Conservation (phyloP, 257 asterid genomes). For the Osmanthus fragrans region DNA sequence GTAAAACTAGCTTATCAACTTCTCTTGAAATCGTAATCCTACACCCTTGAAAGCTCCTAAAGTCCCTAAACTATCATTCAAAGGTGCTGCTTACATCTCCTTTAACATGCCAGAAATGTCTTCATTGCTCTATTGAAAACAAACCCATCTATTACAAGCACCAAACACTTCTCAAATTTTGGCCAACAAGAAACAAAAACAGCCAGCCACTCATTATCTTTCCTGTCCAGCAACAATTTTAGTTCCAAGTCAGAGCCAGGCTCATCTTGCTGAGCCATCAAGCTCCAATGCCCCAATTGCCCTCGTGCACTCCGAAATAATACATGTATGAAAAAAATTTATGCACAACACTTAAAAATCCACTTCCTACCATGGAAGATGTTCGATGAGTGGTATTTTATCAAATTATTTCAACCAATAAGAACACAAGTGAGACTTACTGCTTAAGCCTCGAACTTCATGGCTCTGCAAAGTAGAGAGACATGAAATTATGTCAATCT, state of each 20-base stretch:
- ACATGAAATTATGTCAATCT: conserved; percentile 7
- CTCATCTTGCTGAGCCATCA: neutral
- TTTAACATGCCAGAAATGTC: neutral
- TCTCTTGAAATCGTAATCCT: neutral
- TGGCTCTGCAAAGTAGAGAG: conserved; percentile 41
- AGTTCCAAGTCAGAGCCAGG: neutral
- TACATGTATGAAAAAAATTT: neutral
- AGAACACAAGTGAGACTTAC: conserved; percentile 48
- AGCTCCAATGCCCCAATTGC: neutral
- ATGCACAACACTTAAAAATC: neutral
- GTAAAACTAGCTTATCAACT: neutral
- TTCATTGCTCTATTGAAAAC: neutral
- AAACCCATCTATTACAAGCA: neutral
- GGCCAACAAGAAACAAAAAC: neutral
- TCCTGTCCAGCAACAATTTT: neutral
- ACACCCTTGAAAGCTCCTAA: neutral
- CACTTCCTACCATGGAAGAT: conserved; percentile 14
- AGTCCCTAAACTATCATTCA: neutral
- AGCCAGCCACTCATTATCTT: neutral
- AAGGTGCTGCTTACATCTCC: neutral
- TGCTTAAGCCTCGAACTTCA: conserved; percentile 42
- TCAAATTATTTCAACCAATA: conserved; percentile 21
- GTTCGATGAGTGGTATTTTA: conserved; percentile 14
- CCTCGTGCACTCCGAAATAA: neutral
- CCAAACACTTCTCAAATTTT: conserved; percentile 2